Conservation (phyloP, 805 yeast genomes). For the Schwanniomyces pseudopolymorphus region DNA sequence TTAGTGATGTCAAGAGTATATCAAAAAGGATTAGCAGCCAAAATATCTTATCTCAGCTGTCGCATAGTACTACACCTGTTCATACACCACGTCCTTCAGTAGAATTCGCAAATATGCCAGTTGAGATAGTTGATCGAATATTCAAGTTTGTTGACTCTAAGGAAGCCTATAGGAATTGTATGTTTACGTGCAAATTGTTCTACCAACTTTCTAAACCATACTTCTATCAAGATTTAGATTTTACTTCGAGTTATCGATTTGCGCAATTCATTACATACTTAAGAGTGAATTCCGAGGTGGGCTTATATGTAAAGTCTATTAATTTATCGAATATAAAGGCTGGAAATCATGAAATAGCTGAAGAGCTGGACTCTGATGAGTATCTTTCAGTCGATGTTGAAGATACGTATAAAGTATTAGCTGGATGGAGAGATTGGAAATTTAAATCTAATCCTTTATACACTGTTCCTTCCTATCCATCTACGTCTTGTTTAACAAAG, state of each 20-base stretch:
- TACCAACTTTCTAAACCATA: conserved; percentile 52
- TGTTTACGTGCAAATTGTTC: conserved; percentile 53
- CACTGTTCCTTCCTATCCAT: conserved; percentile 23
- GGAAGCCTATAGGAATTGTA: conserved; percentile 37
- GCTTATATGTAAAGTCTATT: conserved; percentile 52
- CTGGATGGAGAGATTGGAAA: conserved; percentile 95
- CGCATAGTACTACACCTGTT: conserved; percentile 5
- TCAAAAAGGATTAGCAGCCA: conserved; percentile 22
- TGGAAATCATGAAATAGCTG: conserved; percentile 24
- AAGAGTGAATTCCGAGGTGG: conserved; percentile 55
- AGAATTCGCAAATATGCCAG: conserved; percentile 35
- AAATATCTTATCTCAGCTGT: conserved; percentile 9
- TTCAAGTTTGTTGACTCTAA: conserved; percentile 32
- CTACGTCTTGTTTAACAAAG: conserved; percentile 15
- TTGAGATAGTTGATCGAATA: conserved; percentile 41
- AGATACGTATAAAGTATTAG: conserved; percentile 40
- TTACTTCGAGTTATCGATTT: conserved; percentile 72
- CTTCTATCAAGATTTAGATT: conserved; percentile 53
- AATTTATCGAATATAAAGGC: conserved; percentile 54
- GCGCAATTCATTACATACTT: conserved; percentile 76
- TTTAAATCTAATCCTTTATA: conserved; percentile 70
- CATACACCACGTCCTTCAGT: conserved; percentile 7
- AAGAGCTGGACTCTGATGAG: conserved; percentile 9
- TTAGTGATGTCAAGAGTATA: conserved; percentile 47
- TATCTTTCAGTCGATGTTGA: conserved; percentile 7